phyloP scores from a whole-genome alignment of 1,284 basidiomycete genomes.

The Cerioporus squamosus region DNA sequence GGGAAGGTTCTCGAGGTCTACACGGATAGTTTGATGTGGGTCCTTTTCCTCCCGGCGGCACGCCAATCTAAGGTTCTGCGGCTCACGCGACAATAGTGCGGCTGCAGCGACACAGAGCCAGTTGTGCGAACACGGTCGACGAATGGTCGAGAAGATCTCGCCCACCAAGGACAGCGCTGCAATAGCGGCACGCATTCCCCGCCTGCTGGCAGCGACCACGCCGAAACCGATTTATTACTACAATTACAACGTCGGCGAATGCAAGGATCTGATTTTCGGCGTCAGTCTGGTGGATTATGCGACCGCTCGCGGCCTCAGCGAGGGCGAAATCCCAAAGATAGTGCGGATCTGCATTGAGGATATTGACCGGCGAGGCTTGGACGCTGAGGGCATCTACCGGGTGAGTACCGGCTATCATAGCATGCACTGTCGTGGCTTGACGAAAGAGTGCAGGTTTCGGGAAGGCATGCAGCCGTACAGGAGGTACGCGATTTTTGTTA shows the following conservation, averaged over 20 bases:
- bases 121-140: conserved; percentile 59
- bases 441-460: conserved; percentile 62
- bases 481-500: conserved; percentile 49
- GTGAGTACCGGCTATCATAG: conserved; percentile 43
- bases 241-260: conserved; percentile 87
- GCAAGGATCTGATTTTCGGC: conserved; percentile 90
- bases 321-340: conserved; percentile 83
- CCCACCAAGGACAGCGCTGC: conserved; percentile 71
- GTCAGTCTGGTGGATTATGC: conserved; percentile 93
- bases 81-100: conserved; percentile 48
- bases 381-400: conserved; percentile 86
- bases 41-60: neutral
- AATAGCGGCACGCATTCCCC: conserved; percentile 57
- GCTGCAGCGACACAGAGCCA: conserved; percentile 73
- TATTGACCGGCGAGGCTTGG: conserved; percentile 81
- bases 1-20: conserved; percentile 73
- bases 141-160: conserved; percentile 66
- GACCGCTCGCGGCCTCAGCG: conserved; percentile 75
- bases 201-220: conserved; percentile 61
- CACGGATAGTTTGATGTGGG: conserved; percentile 77
- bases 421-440: neutral
- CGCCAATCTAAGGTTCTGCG: neutral
- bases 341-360: conserved; percentile 85
- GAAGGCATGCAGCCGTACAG: conserved; percentile 85
- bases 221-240: conserved; percentile 75